These are phyloP conservation scores for Penicillium fuscoglaucum DNA, from an alignment of 2,329 filamentous ascomycete species.

Conservation along the genomic window DNA sequence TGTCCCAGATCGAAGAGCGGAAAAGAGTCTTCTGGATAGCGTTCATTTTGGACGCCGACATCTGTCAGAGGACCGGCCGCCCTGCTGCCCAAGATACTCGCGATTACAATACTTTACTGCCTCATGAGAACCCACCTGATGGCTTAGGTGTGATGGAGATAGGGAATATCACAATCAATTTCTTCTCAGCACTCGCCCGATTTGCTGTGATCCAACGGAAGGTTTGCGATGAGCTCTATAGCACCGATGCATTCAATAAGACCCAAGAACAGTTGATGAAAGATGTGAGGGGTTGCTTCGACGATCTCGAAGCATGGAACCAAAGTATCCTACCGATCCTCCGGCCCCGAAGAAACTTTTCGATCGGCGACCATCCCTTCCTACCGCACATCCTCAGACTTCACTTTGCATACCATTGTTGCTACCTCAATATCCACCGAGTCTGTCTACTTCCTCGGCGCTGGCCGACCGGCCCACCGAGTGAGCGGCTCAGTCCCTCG, in stretches of 20 bases:
- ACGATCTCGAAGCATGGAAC: constrained; percentile 16
- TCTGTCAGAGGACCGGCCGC: constrained; percentile 22
- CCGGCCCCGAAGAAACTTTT: constrained; percentile 7
- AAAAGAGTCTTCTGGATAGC: constrained; percentile 24
- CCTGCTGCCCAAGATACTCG: constrained; percentile 20
- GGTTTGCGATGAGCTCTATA: constrained; percentile 15
- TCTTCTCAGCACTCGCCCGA: constrained; percentile 16
- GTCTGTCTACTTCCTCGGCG: constrained; percentile 9
- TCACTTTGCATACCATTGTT: constrained; percentile 20
- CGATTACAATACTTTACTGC: constrained; percentile 20
- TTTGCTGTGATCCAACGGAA: constrained; percentile 19
- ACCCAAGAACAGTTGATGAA: neutral
- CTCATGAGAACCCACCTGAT: constrained; percentile 11
- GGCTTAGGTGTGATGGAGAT: constrained; percentile 12
- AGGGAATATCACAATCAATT: constrained; percentile 11
- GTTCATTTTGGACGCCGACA: constrained; percentile 28
- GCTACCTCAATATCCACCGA: constrained; percentile 20
- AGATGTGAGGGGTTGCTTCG: constrained; percentile 13
- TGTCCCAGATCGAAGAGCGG: constrained; percentile 17
- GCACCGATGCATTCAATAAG: neutral
- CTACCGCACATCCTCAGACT: constrained; percentile 18
- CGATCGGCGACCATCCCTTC: neutral
- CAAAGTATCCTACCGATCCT: constrained; percentile 3
- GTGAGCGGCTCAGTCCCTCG: neutral
- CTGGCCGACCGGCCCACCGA: neutral